phyloP scores from a whole-genome alignment of 352 stramenopile genomes.

The Pythium utonaiense region DNA sequence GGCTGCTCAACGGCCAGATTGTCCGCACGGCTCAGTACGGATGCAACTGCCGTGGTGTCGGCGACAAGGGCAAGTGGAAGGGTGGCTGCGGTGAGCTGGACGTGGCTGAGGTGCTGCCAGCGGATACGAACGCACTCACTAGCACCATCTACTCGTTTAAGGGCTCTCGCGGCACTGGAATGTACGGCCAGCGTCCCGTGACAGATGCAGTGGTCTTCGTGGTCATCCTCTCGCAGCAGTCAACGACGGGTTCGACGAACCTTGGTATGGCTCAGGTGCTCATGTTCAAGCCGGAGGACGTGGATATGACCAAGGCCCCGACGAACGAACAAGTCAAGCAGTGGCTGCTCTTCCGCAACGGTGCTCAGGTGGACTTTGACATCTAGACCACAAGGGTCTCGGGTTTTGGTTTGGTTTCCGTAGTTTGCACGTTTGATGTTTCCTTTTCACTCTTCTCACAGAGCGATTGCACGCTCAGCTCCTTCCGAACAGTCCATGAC shows the following conservation, averaged over 20 bases:
- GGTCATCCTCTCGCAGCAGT: constrained; percentile 28
- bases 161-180: constrained; percentile 29
- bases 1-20: constrained; percentile 45
- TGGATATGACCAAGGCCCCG: constrained; percentile 26
- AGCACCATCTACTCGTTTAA: constrained; percentile 54
- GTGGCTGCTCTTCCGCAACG: constrained; percentile 31
- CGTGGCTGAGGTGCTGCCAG: constrained; percentile 35
- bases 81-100: constrained; percentile 53
- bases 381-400: constrained; percentile 14
- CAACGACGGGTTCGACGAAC: constrained; percentile 7
- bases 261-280: constrained; percentile 28
- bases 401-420: not conserved
- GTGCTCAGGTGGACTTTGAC: constrained; percentile 24
- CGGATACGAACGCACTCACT: constrained; percentile 26
- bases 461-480: too few relatives aligned
- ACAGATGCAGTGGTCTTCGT: constrained; percentile 32
- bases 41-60: constrained; percentile 49
- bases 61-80: constrained; percentile 28
- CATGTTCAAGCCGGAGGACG: constrained; percentile 22
- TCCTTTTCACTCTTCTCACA: not conserved
- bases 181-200: constrained; percentile 24
- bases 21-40: constrained; percentile 45
- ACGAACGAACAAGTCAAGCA: constrained; percentile 18
- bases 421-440: not conserved
- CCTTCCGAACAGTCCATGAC: too few relatives aligned